phyloP scores from a whole-genome alignment of 148 eudicot species.

The Persicaria maculosa region DNA sequence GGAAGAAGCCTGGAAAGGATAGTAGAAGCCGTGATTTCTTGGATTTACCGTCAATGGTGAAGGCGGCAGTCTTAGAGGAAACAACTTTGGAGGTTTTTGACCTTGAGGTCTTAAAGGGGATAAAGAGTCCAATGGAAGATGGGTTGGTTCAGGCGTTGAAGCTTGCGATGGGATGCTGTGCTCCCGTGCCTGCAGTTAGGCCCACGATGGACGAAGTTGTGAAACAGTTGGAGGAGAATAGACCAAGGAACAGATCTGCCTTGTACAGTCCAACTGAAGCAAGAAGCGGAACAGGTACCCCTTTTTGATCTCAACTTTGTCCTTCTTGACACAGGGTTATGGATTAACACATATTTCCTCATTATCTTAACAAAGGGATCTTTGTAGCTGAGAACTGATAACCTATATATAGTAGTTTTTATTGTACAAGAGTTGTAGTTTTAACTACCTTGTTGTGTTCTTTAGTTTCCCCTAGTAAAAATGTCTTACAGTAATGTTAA shows the following conservation, averaged over 20 bases:
- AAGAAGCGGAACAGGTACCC: constrained; percentile 85
- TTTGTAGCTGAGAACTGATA: constrained; percentile 2
- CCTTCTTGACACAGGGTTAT: background rate
- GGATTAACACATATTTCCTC: background rate
- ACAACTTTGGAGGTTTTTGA: constrained; percentile 95
- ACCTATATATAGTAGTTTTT: background rate
- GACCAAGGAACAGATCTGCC: constrained; percentile 91
- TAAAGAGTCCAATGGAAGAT: constrained; percentile 95
- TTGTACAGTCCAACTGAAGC: constrained; percentile 92
- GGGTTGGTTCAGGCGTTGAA: constrained; percentile 89
- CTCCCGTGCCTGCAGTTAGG: constrained; percentile 72
- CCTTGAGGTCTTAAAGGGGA: constrained; percentile 75
- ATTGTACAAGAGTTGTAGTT: background rate
- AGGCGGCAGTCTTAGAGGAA: constrained; percentile 93
- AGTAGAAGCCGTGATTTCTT: constrained; percentile 50
- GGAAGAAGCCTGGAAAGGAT: constrained; percentile 70
- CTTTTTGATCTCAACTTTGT: constrained; percentile 31
- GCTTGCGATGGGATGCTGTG: constrained; percentile 98
- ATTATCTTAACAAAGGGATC: background rate
- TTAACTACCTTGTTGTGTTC: background rate
- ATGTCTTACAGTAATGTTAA: background rate
- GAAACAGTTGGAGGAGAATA: constrained; percentile 86
- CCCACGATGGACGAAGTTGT: constrained; percentile 95
- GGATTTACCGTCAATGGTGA: constrained; percentile 85
- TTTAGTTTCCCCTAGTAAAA: background rate